These are phyloP conservation scores for bread wheat (Triticum aestivum) DNA, from an alignment of 176 grass and related monocot genomes.

Conservation along the genomic window IWGSC_CS_RefSeq_v2.1 NC_057814.1:125194649-125195148, in stretches of 20 bases:
- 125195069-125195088: background rate
- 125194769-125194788: too few species aligned
- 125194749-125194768: too few species aligned
- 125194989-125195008: conserved; percentile 47
- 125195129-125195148: conserved; percentile 42
- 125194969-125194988: conserved; percentile 54
- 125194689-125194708: too few species aligned
- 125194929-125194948: background rate
- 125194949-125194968: conserved; percentile 44
- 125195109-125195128: conserved; percentile 39
- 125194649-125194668: too few species aligned
- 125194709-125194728: too few species aligned
- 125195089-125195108: background rate
- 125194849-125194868: too few species aligned
- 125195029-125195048: conserved; percentile 7
- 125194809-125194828: too few species aligned
- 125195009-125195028: conserved; percentile 25
- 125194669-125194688: too few species aligned
- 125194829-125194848: too few species aligned
- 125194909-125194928: background rate
- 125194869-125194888: background rate
- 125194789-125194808: too few species aligned
- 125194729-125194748: too few species aligned
- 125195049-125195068: conserved; percentile 3
- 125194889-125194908: background rate